phyloP scores from a whole-genome alignment of 768 basidiomycete genomes.

The Phylloporus sp. region DNA sequence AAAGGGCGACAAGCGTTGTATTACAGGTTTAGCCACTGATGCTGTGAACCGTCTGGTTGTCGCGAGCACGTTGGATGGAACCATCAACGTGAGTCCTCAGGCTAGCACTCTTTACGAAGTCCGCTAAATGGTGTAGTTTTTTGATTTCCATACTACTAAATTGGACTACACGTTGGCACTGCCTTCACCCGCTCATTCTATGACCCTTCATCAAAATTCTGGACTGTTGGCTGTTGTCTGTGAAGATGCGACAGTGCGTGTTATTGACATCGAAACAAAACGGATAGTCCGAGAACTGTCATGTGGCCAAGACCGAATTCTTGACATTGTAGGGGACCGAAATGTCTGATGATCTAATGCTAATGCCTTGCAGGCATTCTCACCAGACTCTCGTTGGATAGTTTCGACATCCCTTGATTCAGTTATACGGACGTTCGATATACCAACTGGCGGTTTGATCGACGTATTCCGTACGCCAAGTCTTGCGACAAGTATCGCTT shows the following conservation, averaged over 20 bases:
- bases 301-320: constrained; percentile 67
- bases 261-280: constrained; percentile 89
- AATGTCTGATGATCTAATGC: neutral
- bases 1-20: constrained; percentile 44
- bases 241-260: constrained; percentile 79
- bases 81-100: constrained; percentile 63
- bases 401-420: constrained; percentile 86
- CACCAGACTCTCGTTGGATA: constrained; percentile 93
- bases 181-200: constrained; percentile 62
- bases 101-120: neutral
- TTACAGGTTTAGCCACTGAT: constrained; percentile 85
- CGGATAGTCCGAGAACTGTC: constrained; percentile 84
- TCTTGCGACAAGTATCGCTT: constrained; percentile 83
- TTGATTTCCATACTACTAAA: constrained; percentile 87
- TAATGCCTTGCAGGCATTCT: constrained; percentile 65
- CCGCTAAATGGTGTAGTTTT: constrained; percentile 58
- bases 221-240: constrained; percentile 78
- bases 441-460: constrained; percentile 88
- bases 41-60: constrained; percentile 76
- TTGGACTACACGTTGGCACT: constrained; percentile 63
- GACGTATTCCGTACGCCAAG: constrained; percentile 87
- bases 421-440: constrained; percentile 89
- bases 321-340: constrained; percentile 68
- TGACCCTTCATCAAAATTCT: constrained; percentile 78
- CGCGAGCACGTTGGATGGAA: constrained; percentile 84